Base-by-base conservation (phyloP, 306 rosid species). In the Medicago lupulina region DNA sequence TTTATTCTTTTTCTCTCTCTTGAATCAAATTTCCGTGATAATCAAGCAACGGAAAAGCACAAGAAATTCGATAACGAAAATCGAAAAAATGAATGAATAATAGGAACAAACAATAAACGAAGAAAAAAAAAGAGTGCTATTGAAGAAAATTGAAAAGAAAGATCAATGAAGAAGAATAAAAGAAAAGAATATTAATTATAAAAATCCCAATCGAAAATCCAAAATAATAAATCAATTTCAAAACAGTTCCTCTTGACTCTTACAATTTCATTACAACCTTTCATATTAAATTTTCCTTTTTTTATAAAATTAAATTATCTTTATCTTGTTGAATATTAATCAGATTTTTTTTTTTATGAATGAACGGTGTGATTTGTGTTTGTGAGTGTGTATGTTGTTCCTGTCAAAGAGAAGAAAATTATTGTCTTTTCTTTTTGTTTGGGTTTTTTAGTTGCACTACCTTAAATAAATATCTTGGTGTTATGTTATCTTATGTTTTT, bases 201-300 rank as follows among this genome's bases (percentile, higher is more conserved):
- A 40, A 40, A 65, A 65, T 65, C 25, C 53, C 16, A 67, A 84
- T 80, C 77, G 79, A 79, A 82, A 84, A 85, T 21, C 80, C 70
- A 81, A 75, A 81, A 9, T 70, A 78, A 78, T 74, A 76, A 86
- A 69, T 67, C 74, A 79, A 87, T 34, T 34, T 34, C 83, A 89
- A 82, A 82, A 87, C 79, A 86, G 88, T 82, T 73, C 64, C 77
- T 76, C 81, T 73, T 86, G 84, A 86, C 73, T 83, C 86, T 76
- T 53, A 41, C 80, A 86, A 87, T 84, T 81, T 93, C 87, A 83
- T 87, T 87, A 82, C 86, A 85, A 82, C 90, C 87, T 84, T 89
- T 88, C 91, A 81, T 81, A 54, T 83, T 89, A 85, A 21, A 80
- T 85, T 75, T 39, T 50, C 80, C 17, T 70, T 23, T 11, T 46